Conservation (phyloP, 371 early-diverging fungal genomes). For the Rhizopus arrhizus region DNA sequence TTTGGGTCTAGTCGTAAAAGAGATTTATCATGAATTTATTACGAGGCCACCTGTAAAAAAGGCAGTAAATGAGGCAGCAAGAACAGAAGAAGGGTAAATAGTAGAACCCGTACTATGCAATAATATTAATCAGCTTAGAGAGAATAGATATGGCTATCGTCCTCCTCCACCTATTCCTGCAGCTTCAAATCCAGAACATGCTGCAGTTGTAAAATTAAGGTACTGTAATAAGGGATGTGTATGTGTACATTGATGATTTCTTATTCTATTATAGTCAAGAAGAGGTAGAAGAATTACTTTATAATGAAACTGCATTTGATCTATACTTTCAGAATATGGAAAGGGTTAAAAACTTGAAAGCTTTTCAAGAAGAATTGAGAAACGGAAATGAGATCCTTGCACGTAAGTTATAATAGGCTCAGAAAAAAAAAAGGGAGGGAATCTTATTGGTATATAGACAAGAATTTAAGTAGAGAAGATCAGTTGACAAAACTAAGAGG, state of each 20-base stretch:
- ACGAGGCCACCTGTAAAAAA: constrained; percentile 45
- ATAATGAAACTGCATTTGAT: constrained; percentile 58
- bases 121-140: background rate
- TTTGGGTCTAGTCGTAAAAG: constrained; percentile 56
- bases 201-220: constrained; percentile 24
- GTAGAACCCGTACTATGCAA: background rate
- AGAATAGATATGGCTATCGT: constrained; percentile 40
- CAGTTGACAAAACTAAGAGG: constrained; percentile 44
- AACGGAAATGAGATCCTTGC: constrained; percentile 61
- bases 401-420: constrained; percentile 41
- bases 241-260: background rate
- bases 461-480: constrained; percentile 52
- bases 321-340: constrained; percentile 58
- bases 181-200: constrained; percentile 21
- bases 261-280: constrained; percentile 30
- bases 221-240: background rate
- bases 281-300: constrained; percentile 54
- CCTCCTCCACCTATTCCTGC: constrained; percentile 53
- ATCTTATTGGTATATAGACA: constrained; percentile 35
- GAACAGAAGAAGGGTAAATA: constrained; percentile 28
- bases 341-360: constrained; percentile 53
- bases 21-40: constrained; percentile 53
- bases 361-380: constrained; percentile 56
- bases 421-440: background rate
- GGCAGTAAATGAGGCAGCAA: constrained; percentile 1